Evolutionary conservation across 768 basidiomycete species (phyloP).

Genomic region (Cystofilobasidium ferigula): DNA sequence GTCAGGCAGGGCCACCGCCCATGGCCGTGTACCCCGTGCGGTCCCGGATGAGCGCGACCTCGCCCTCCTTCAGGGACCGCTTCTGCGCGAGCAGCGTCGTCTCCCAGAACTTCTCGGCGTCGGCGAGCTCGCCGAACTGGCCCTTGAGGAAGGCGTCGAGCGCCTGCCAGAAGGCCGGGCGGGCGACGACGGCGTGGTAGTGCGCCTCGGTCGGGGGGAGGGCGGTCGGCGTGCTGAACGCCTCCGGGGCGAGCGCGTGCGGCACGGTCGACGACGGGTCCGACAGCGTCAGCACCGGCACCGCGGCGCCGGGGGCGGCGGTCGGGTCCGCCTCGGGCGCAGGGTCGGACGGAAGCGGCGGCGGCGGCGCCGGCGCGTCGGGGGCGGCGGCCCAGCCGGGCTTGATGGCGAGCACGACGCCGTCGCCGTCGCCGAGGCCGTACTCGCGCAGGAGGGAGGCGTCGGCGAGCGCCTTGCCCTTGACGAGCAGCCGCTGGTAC

Average conservation of each 20-base stretch:
- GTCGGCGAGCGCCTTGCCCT: slow-evolving; percentile 88
- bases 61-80: slow-evolving; percentile 62
- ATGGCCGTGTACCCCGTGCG: slow-evolving; percentile 64
- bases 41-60: slow-evolving; percentile 88
- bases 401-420: slow-evolving; percentile 74
- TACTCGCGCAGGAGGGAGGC: slow-evolving; percentile 84
- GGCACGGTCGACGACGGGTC: slow-evolving; percentile 52
- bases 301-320: not conserved
- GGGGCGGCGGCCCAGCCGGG: slow-evolving; percentile 53
- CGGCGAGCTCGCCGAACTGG: slow-evolving; percentile 54
- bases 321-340: not conserved
- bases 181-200: slow-evolving; percentile 53
- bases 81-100: slow-evolving; percentile 74
- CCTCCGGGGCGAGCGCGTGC: slow-evolving; percentile 62
- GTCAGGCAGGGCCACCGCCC: slow-evolving; percentile 4
- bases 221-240: slow-evolving; percentile 37
- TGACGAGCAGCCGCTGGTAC: slow-evolving; percentile 73
- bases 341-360: not conserved
- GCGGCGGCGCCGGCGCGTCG: slow-evolving; percentile 31
- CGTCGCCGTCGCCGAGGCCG: slow-evolving; percentile 52
- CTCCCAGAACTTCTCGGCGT: slow-evolving; percentile 67
- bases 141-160: slow-evolving; percentile 55
- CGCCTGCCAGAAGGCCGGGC: slow-evolving; percentile 69
- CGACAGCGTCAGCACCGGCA: slow-evolving; percentile 14
- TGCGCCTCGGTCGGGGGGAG: slow-evolving; percentile 35